Percentiles rank a stretch among this genome's conserved stretches.
Conservation (phyloP, 371 early-diverging fungal genomes). For the Circinella minor region DNA sequence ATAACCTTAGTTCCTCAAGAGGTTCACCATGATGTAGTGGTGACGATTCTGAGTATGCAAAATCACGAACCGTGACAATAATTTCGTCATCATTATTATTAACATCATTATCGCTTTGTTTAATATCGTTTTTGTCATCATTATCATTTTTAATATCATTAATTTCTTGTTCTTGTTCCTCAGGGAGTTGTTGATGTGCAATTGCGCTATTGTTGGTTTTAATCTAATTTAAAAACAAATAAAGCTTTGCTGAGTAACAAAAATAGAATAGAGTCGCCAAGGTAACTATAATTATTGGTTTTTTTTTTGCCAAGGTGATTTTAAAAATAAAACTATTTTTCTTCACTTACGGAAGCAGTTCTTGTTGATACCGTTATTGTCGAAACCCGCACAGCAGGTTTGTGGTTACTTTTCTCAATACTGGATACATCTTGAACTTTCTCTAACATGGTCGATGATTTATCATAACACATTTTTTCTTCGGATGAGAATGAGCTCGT, state of each 20-base stretch:
- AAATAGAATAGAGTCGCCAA: not conserved
- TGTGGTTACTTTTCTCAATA: not conserved
- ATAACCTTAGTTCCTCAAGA: conserved; percentile 25
- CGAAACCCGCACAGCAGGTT: conserved; percentile 7
- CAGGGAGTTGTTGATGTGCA: not conserved
- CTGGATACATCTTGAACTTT: conserved; percentile 1
- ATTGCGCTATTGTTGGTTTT: conserved; percentile 1
- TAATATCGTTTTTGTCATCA: conserved; percentile 1
- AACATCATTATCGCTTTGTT: too few relatives aligned
- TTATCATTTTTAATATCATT: not conserved
- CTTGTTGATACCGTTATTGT: not conserved
- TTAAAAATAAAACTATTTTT: not conserved
- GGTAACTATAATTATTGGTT: not conserved
- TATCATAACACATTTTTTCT: not conserved
- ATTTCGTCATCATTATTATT: not conserved
- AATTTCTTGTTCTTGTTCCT: conserved; percentile 7
- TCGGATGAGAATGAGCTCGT: conserved; percentile 7
- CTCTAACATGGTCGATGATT: not conserved
- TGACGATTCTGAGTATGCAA: conserved; percentile 64
- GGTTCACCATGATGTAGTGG: conserved; percentile 62
- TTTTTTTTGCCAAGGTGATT: not conserved
- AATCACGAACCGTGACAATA: conserved; percentile 62
- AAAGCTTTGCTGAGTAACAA: conserved; percentile 2
- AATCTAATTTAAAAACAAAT: not conserved
- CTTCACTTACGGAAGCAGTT: conserved; percentile 3